These are phyloP conservation scores for Colletotrichum sojae DNA, from an alignment of 2,329 filamentous ascomycete genomes.

Conservation along the genomic window DNA sequence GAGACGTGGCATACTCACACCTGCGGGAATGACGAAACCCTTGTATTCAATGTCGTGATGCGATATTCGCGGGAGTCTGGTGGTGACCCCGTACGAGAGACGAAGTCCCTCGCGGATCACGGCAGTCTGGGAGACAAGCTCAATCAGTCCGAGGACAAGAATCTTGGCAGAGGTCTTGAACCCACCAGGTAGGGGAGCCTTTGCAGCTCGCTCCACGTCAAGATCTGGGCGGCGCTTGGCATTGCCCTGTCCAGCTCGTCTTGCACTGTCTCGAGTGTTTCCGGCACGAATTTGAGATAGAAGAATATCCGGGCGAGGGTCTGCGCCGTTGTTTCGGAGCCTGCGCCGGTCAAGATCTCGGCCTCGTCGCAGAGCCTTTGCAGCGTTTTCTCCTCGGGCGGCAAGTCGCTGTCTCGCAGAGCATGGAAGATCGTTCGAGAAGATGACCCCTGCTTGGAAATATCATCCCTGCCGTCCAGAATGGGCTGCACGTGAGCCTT, in stretches of 20 bases:
- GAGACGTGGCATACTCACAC: constrained; percentile 5
- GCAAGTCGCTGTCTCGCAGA: no score
- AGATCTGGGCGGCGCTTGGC: constrained; percentile 38
- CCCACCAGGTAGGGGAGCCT: constrained; percentile 33
- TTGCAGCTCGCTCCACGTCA: constrained; percentile 27
- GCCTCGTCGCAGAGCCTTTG: no score
- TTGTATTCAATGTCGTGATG: constrained; percentile 35
- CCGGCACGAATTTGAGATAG: constrained; percentile 46
- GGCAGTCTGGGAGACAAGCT: constrained; percentile 10
- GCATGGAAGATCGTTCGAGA: no score
- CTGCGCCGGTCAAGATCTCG: constrained; percentile 63
- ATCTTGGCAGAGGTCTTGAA: constrained; percentile 6
- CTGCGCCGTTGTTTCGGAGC: constrained; percentile 50
- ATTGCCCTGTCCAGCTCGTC: constrained; percentile 48
- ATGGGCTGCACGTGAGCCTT: no score
- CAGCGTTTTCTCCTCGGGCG: no score
- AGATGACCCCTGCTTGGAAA: no score
- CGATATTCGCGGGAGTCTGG: constrained; percentile 31
- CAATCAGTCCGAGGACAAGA: background rate
- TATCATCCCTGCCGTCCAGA: no score
- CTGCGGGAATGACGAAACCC: constrained; percentile 34
- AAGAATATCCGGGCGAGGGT: constrained; percentile 53
- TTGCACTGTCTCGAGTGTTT: constrained; percentile 46
- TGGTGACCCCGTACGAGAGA: constrained; percentile 39
- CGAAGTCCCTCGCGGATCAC: constrained; percentile 34